Conservation (phyloP, 768 basidiomycete species). For the Boletus vinaceobasis region DNA sequence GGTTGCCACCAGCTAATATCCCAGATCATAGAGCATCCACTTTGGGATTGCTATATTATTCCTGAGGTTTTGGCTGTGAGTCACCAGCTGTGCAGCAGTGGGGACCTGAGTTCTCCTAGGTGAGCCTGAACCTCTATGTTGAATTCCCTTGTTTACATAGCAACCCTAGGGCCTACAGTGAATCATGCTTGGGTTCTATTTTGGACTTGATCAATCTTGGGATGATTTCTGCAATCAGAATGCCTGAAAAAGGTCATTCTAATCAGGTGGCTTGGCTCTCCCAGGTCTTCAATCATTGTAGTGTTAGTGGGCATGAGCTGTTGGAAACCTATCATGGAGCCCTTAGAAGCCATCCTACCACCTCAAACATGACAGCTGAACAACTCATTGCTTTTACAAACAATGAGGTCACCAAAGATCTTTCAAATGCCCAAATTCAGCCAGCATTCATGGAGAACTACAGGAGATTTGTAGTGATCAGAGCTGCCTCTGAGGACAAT, state of each 20-base stretch:
- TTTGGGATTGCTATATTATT: conserved; percentile 67
- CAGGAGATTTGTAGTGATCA: conserved; percentile 65
- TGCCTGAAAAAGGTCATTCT: conserved; percentile 40
- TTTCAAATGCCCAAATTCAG: conserved; percentile 56
- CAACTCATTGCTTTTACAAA: conserved; percentile 41
- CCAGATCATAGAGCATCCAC: conserved; percentile 53
- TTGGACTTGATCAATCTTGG: conserved; percentile 47
- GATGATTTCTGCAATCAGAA: conserved; percentile 47
- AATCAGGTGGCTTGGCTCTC: conserved; percentile 25
- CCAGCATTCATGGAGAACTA: conserved; percentile 59
- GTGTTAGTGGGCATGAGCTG: conserved; percentile 31
- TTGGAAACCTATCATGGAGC: conserved; percentile 40
- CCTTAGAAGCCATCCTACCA: conserved; percentile 26
- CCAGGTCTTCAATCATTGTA: conserved; percentile 14
- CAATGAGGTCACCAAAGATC: conserved; percentile 44
- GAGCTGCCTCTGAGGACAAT: conserved; percentile 32
- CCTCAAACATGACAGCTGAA: conserved; percentile 30
- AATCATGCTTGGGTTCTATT: conserved; percentile 19
- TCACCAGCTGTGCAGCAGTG: conserved; percentile 12
- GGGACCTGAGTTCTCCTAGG: not conserved
- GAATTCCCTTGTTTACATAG: not conserved
- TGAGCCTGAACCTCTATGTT: not conserved
- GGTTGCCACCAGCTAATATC: conserved; percentile 47
- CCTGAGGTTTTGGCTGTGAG: conserved; percentile 59
- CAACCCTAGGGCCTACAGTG: not conserved